Percentiles rank a stretch among this genome's conserved stretches.
phyloP scores from a whole-genome alignment of 148 eudicot species.

The Rheum nobile region DNA sequence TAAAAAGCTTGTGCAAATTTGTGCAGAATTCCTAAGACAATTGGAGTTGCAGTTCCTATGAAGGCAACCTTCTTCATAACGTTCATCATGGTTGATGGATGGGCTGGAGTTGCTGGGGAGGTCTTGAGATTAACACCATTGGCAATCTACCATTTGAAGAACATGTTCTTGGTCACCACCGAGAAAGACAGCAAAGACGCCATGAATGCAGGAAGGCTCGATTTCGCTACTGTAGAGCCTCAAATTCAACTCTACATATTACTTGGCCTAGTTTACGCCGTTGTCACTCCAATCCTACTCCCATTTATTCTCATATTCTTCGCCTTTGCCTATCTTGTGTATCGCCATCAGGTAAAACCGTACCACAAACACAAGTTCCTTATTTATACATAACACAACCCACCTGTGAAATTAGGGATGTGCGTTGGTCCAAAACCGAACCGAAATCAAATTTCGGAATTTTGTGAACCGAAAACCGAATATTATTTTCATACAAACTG shows the following conservation, averaged over 20 bases:
- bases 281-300: conserved; percentile 60
- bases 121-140: conserved; percentile 59
- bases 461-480: no score
- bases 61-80: conserved; percentile 82
- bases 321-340: conserved; percentile 47
- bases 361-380: neutral
- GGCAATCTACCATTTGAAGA: conserved; percentile 64
- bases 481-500: no score
- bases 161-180: conserved; percentile 64
- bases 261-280: conserved; percentile 69
- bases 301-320: conserved; percentile 78
- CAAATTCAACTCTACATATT: conserved; percentile 69
- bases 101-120: conserved; percentile 82
- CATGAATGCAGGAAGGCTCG: conserved; percentile 73
- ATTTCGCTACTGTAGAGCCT: conserved; percentile 66
- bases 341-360: conserved; percentile 60
- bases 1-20: no score
- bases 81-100: conserved; percentile 75
- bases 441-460: no score
- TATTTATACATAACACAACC: no score
- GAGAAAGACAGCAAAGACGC: conserved; percentile 72
- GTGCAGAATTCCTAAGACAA: conserved; percentile 44
- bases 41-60: conserved; percentile 69
- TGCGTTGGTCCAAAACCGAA: no score
- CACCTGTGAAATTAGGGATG: no score